Percentiles rank a stretch among this genome's conserved stretches.
phyloP scores from a whole-genome alignment of 805 yeast species.

The Myxozyma geophila region DNA sequence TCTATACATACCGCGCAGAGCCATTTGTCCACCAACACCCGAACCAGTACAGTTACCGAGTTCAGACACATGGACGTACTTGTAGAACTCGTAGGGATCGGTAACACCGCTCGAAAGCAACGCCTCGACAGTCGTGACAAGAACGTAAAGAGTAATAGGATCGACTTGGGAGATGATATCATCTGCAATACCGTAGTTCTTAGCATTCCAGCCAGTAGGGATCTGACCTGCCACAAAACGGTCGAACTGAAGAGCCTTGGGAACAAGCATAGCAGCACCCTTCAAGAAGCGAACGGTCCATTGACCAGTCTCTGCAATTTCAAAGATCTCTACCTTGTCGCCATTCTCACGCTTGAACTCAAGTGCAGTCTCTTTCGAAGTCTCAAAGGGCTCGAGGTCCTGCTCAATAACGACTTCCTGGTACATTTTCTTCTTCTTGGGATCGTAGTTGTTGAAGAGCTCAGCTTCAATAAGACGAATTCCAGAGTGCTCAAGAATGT shows the following conservation, averaged over 20 bases:
- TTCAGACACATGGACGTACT: constrained; percentile 97
- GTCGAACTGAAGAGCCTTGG: constrained; percentile 75
- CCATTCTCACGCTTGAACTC: constrained; percentile 94
- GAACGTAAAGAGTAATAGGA: constrained; percentile 88
- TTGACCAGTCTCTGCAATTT: constrained; percentile 87
- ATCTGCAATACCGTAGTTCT: constrained; percentile 90
- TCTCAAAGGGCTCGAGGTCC: constrained; percentile 93
- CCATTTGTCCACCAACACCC: constrained; percentile 99
- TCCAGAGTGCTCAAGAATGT: constrained; percentile 92
- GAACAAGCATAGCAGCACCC: constrained; percentile 90
- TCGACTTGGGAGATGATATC: constrained; percentile 94
- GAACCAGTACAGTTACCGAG: constrained; percentile 99
- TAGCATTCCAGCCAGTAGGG: constrained; percentile 98
- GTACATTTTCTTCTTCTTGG: constrained; percentile 86
- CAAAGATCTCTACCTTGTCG: constrained; percentile 88
- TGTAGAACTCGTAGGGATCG: constrained; percentile 98
- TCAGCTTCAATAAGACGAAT: constrained; percentile 96
- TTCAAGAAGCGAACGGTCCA: constrained; percentile 86
- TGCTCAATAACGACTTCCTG: constrained; percentile 97
- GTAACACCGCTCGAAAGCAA: constrained; percentile 92
- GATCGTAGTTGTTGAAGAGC: constrained; percentile 90
- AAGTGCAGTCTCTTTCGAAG: constrained; percentile 92
- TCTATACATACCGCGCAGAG: constrained; percentile 96
- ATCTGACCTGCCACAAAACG: constrained; percentile 82
- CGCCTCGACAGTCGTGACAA: constrained; percentile 95